Percentiles rank a stretch among this genome's conserved stretches.
These are phyloP conservation scores for Phytophthora litchii DNA, from an alignment of 352 stramenopile species.

Conservation along the genomic window DNA sequence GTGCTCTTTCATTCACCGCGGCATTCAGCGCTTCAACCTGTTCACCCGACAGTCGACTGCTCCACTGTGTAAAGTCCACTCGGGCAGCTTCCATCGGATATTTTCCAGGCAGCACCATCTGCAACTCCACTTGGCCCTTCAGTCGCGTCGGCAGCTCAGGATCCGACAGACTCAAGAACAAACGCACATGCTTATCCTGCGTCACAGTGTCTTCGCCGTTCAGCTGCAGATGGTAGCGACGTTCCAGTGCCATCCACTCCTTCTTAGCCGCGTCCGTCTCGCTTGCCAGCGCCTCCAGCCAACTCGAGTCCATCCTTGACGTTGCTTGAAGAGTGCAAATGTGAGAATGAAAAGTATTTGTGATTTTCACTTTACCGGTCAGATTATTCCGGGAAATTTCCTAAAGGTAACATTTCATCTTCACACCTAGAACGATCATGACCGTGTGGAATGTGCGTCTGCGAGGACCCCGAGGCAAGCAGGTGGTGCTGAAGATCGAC, in stretches of 20 bases:
- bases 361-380: slow-evolving; percentile 8
- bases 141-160: slow-evolving; percentile 60
- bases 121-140: slow-evolving; percentile 61
- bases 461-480: slow-evolving; percentile 61
- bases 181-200: slow-evolving; percentile 18
- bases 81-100: slow-evolving; percentile 56
- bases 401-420: not conserved
- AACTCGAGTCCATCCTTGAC: slow-evolving; percentile 26
- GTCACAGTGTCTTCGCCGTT: slow-evolving; percentile 21
- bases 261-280: slow-evolving; percentile 45
- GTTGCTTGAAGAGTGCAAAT: slow-evolving; percentile 1
- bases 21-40: slow-evolving; percentile 45
- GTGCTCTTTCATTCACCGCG: slow-evolving; percentile 44
- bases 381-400: slow-evolving; percentile 30
- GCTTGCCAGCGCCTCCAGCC: slow-evolving; percentile 37
- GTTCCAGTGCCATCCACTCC: slow-evolving; percentile 72
- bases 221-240: slow-evolving; percentile 61
- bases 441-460: slow-evolving; percentile 73
- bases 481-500: slow-evolving; percentile 54
- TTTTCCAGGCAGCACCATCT: slow-evolving; percentile 49
- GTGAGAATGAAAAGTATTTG: slow-evolving; percentile 10
- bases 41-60: slow-evolving; percentile 39
- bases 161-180: slow-evolving; percentile 72
- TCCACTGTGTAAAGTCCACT: slow-evolving; percentile 65
- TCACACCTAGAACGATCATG: too few relatives aligned